Evolutionary conservation across 768 basidiomycete genomes (phyloP), one percentile per base, ranked within the genome.

Genomic region (Rhizopogon rudus): DNA sequence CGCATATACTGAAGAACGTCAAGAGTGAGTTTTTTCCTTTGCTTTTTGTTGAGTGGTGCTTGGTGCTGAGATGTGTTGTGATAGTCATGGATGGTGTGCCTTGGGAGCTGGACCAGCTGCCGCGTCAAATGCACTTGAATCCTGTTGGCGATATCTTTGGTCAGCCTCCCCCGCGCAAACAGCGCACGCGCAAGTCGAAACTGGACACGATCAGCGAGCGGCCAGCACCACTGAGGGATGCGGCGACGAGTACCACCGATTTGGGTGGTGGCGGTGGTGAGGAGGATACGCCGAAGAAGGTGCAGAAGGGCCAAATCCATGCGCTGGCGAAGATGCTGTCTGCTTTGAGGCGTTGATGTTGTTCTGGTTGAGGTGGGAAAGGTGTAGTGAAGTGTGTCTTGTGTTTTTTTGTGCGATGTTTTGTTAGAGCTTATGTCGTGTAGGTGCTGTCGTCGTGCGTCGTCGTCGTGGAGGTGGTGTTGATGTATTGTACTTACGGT

Each of bases 251-350:
- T 63, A 88, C 86, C 51, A 86, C 85, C 39, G 89, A 91, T 65
- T 80, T 90, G 13, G 71, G 73, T 46, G 75, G 76, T 49, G 69
- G 70, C 44, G 76, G 76, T 51, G 81, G 53, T 37, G 51, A 54
- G 28, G 78, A 80, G 35, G 75, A 77, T 48, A 72, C 73, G 48
- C 81, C 82, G 51, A 74, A 90, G 79, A 92, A 88, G 74, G 87
- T 90, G 65, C 86, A 91, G 75, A 93, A 87, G 72, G 89, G 87
- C 46, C 93, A 94, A 77, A 93, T 93, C 73, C 86, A 86, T 64
- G 82, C 90, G 41, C 77, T 95, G 63, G 92, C 92, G 55, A 94
- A 94, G 84, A 91, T 95, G 90, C 75, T 94, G 56, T 91, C 86
- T 55, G 87, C 88, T 51, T 71, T 91, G 71, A 79, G 87, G 65